These are phyloP conservation scores for Phytopythium oedochilum DNA, from an alignment of 352 stramenopile genomes.

Conservation along the genomic window DNA sequence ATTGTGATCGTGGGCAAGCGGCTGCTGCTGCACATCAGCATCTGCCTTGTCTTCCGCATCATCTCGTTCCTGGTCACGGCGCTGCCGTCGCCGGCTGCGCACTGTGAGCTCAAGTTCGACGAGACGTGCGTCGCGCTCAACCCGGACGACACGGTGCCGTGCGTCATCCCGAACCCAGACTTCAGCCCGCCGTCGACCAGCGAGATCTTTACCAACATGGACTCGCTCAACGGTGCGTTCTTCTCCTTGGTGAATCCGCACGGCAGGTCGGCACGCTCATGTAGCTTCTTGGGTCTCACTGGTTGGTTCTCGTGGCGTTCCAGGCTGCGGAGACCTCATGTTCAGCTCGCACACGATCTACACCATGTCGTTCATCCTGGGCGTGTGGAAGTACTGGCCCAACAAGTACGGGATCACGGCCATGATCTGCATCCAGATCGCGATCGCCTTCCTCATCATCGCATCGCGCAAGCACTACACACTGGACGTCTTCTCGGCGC, in stretches of 20 bases:
- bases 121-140: conserved; percentile 45
- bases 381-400: conserved; percentile 84
- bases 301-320: neutral
- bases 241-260: too few species aligned
- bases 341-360: conserved; percentile 93
- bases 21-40: conserved; percentile 72
- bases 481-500: conserved; percentile 83
- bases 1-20: conserved; percentile 80
- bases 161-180: conserved; percentile 62
- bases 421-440: conserved; percentile 75
- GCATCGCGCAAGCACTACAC: conserved; percentile 89
- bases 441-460: conserved; percentile 87
- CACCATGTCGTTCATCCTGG: conserved; percentile 85
- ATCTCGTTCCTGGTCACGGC: conserved; percentile 79
- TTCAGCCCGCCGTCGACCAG: conserved; percentile 49
- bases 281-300: neutral
- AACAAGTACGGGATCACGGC: conserved; percentile 67
- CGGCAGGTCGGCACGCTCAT: neutral
- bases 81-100: conserved; percentile 55
- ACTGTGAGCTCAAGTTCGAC: conserved; percentile 76
- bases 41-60: conserved; percentile 66
- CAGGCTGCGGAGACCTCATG: conserved; percentile 87
- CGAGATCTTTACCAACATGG: conserved; percentile 68
- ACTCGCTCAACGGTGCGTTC: conserved; percentile 54
- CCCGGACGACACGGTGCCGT: conserved; percentile 45